Evolutionary conservation across 2,329 filamentous ascomycete genomes (phyloP).

Genomic region (Xylaria arbuscula): DNA sequence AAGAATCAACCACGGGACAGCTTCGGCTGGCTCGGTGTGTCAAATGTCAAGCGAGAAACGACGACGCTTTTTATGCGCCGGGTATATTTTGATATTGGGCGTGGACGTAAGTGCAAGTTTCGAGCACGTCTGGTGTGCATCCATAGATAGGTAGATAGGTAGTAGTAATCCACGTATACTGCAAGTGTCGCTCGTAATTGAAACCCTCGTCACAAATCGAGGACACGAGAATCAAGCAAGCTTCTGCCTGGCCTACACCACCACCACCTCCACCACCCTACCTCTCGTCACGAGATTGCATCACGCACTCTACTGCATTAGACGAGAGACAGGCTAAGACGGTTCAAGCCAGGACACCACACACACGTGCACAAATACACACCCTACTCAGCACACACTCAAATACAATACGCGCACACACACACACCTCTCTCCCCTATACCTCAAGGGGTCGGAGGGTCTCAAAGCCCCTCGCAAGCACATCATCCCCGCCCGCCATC

Average conservation of each 20-base stretch:
- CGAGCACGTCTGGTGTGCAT: conserved; percentile 18
- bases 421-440: conserved; percentile 26
- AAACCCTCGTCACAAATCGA: conserved; percentile 19
- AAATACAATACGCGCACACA: not conserved
- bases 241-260: conserved; percentile 15
- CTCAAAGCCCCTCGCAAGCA: conserved; percentile 48
- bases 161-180: conserved; percentile 1
- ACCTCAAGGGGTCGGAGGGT: conserved; percentile 37
- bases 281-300: conserved; percentile 28
- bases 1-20: not conserved
- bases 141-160: not conserved
- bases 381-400: conserved; percentile 8
- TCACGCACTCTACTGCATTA: conserved; percentile 15
- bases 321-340: conserved; percentile 4
- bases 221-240: conserved; percentile 1
- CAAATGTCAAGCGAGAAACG: conserved; percentile 14
- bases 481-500: conserved; percentile 49
- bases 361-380: conserved; percentile 8
- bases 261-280: not conserved
- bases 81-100: conserved; percentile 5
- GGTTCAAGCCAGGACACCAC: conserved; percentile 5
- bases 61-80: not conserved
- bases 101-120: conserved; percentile 7
- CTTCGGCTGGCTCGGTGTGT: conserved; percentile 14
- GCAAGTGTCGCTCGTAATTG: not conserved